These are phyloP conservation scores for Cytospora paraplurivora DNA, from an alignment of 2,329 filamentous ascomycete genomes.

Conservation along the genomic window DNA sequence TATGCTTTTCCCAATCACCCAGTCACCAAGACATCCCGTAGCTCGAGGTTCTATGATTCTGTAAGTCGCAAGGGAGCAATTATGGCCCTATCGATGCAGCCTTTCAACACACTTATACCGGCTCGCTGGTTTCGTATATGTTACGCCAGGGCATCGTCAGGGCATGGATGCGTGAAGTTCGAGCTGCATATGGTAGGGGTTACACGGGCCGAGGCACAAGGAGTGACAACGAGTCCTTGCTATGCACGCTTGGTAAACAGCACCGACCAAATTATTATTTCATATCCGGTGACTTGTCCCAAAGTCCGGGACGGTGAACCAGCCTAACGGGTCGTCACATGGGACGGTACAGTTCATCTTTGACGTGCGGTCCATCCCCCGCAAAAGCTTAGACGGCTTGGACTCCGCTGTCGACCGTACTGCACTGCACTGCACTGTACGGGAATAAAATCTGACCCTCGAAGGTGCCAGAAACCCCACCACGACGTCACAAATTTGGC, in stretches of 20 bases:
- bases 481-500: slow-evolving; percentile 26
- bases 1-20: neutral
- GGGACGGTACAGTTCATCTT: slow-evolving; percentile 2
- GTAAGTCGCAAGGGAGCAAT: neutral
- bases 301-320: slow-evolving; percentile 2
- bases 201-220: slow-evolving; percentile 6
- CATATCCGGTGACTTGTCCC: slow-evolving; percentile 8
- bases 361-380: neutral
- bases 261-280: slow-evolving; percentile 1
- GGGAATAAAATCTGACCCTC: neutral
- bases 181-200: slow-evolving; percentile 9
- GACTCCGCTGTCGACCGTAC: neutral
- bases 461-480: slow-evolving; percentile 12
- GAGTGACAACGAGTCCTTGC: neutral
- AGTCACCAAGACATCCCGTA: neutral
- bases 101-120: slow-evolving; percentile 1
- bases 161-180: neutral
- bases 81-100: neutral
- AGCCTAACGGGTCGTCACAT: slow-evolving; percentile 19
- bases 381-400: neutral
- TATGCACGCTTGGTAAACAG: neutral
- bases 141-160: slow-evolving; percentile 14
- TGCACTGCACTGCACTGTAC: neutral
- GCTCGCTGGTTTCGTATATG: slow-evolving; percentile 6
- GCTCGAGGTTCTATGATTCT: neutral